Evolutionary conservation across 345 rosid species (phyloP).

Genomic region (Pugionium cornutum): DNA sequence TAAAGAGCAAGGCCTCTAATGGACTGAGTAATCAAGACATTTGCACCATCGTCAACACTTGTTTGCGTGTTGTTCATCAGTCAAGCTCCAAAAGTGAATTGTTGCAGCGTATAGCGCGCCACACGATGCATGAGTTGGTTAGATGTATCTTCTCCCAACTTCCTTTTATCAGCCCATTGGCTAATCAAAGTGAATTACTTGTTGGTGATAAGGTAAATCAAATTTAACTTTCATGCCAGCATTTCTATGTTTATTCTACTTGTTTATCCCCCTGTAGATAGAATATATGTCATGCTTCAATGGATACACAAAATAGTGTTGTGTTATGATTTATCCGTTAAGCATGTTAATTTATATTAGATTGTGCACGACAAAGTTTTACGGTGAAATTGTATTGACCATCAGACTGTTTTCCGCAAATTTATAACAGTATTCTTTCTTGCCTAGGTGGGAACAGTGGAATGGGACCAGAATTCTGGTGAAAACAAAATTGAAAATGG

Average conservation of each 20-base stretch:
- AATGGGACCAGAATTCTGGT: conserved; percentile 42
- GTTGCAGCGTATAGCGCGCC: conserved; percentile 72
- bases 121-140: conserved; percentile 72
- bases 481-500: conserved; percentile 53
- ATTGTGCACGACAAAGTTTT: conserved; percentile 16
- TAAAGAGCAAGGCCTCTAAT: conserved; percentile 70
- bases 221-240: background rate
- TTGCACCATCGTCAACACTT: conserved; percentile 65
- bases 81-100: conserved; percentile 71
- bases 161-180: conserved; percentile 44
- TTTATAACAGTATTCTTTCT: conserved; percentile 29
- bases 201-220: conserved; percentile 45
- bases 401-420: conserved; percentile 16
- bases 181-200: conserved; percentile 34
- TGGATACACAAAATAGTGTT: background rate
- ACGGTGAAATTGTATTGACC: conserved; percentile 16
- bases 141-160: conserved; percentile 73
- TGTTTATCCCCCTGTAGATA: conserved; percentile 21
- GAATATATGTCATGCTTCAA: conserved; percentile 14
- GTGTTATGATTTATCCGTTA: background rate
- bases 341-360: conserved; percentile 2
- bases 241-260: conserved; percentile 7
- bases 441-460: conserved; percentile 49
- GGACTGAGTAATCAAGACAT: conserved; percentile 67
- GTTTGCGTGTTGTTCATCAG: conserved; percentile 76